Evolutionary conservation across 495 filamentous ascomycete genomes (phyloP).

Genomic region (Neurospora sp.): DNA sequence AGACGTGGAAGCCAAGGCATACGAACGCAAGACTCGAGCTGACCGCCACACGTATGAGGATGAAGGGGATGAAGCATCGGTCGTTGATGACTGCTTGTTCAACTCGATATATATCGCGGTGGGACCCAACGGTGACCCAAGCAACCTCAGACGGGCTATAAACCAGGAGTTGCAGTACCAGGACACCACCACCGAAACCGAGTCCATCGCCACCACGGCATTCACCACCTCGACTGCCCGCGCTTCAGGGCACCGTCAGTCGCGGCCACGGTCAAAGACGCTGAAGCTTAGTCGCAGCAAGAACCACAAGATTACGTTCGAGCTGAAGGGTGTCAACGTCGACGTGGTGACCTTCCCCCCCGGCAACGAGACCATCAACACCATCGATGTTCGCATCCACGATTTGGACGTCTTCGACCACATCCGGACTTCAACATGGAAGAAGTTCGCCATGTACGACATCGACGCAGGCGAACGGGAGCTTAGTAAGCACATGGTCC

Average conservation of each 20-base stretch:
- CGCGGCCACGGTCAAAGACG: slow-evolving; percentile 36
- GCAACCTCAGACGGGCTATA: slow-evolving; percentile 69
- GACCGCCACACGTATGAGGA: slow-evolving; percentile 41
- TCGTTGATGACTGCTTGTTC: slow-evolving; percentile 93
- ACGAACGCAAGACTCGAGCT: slow-evolving; percentile 52
- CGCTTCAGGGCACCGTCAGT: slow-evolving; percentile 31
- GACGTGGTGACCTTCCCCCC: slow-evolving; percentile 81
- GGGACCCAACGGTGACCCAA: slow-evolving; percentile 72
- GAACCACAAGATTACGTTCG: slow-evolving; percentile 90
- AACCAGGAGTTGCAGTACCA: slow-evolving; percentile 63
- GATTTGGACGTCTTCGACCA: slow-evolving; percentile 92
- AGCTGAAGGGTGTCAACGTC: slow-evolving; percentile 74
- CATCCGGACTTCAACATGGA: slow-evolving; percentile 93
- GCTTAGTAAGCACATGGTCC: slow-evolving; percentile 76
- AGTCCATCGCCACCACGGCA: slow-evolving; percentile 68
- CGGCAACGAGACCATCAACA: slow-evolving; percentile 69
- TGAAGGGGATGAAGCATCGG: slow-evolving; percentile 67
- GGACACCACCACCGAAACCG: slow-evolving; percentile 79
- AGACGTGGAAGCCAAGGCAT: slow-evolving; percentile 70
- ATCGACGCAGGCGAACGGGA: slow-evolving; percentile 76
- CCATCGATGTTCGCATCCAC: slow-evolving; percentile 68
- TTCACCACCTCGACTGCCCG: slow-evolving; percentile 50
- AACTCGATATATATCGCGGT: slow-evolving; percentile 98
- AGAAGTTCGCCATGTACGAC: slow-evolving; percentile 93
- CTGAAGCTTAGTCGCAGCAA: slow-evolving; percentile 76